Conservation (phyloP, 179 eudicot species). For the Beta lomatogona region DNA sequence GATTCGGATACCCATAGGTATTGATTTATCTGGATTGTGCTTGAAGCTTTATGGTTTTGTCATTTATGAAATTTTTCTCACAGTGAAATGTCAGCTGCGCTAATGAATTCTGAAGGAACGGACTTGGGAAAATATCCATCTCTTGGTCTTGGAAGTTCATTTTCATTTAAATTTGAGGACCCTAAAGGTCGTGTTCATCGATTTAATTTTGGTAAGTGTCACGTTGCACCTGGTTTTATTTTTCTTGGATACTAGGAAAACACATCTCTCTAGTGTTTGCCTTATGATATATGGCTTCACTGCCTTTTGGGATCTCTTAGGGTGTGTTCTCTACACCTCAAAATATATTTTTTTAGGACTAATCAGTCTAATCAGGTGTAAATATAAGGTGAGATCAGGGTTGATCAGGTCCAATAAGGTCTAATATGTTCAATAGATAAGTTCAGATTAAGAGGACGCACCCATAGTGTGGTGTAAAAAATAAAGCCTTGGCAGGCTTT, state of each 20-base stretch:
- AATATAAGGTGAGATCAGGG: too few relatives aligned
- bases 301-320: too few relatives aligned
- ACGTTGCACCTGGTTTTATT: background rate
- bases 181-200: conserved; percentile 83
- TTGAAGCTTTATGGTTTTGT: conserved; percentile 16
- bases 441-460: too few relatives aligned
- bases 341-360: too few relatives aligned
- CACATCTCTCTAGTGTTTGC: background rate
- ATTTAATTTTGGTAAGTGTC: conserved; percentile 71
- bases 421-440: too few relatives aligned
- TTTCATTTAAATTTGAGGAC: conserved; percentile 81
- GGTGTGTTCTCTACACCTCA: too few relatives aligned
- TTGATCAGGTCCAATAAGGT: too few relatives aligned
- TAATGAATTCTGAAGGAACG: conserved; percentile 59
- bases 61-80: conserved; percentile 16
- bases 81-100: conserved; percentile 76
- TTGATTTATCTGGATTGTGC: conserved; percentile 18
- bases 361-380: too few relatives aligned
- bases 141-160: conserved; percentile 81
- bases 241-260: background rate
- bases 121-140: conserved; percentile 78
- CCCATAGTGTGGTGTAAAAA: too few relatives aligned
- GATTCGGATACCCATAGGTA: conserved; percentile 91
- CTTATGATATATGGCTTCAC: too few relatives aligned
- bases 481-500: background rate